Conservation (phyloP, 2,329 filamentous ascomycete species). For the Aspergillus pseudonomiae region DNA sequence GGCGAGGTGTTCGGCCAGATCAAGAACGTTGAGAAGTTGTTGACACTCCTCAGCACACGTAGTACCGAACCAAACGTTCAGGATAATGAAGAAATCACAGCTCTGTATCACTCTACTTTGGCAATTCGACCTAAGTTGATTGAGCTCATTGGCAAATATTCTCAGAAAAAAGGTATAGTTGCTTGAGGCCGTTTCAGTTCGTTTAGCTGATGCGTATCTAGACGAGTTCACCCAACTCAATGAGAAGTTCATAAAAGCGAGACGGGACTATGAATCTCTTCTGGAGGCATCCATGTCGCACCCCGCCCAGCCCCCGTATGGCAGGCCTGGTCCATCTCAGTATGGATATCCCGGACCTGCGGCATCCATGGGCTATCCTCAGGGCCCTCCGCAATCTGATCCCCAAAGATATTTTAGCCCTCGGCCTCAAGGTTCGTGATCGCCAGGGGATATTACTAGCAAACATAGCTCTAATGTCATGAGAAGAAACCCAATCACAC, state of each 20-base stretch:
- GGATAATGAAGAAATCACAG: constrained; percentile 95
- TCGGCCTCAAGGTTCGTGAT: constrained; percentile 41
- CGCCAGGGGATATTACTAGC: not conserved
- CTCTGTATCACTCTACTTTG: constrained; percentile 86
- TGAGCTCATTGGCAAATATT: constrained; percentile 97
- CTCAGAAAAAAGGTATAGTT: constrained; percentile 87
- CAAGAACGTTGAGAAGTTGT: constrained; percentile 76
- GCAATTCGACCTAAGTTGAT: constrained; percentile 96
- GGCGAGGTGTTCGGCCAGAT: constrained; percentile 75
- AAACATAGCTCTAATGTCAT: constrained; percentile 23
- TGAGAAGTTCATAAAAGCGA: constrained; percentile 98
- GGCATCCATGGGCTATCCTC: constrained; percentile 37
- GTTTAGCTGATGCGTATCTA: constrained; percentile 41
- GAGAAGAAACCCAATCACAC: constrained; percentile 35
- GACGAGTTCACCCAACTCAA: constrained; percentile 98
- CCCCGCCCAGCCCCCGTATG: constrained; percentile 77
- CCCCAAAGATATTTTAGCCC: constrained; percentile 71
- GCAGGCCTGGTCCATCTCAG: constrained; percentile 54
- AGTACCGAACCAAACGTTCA: constrained; percentile 78
- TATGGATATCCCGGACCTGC: constrained; percentile 37
- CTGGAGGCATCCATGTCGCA: constrained; percentile 96
- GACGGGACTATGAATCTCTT: constrained; percentile 93
- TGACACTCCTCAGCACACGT: constrained; percentile 88
- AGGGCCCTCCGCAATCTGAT: constrained; percentile 56
- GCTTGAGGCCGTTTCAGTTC: not conserved